phyloP scores from a whole-genome alignment of 176 grass and related monocot species.

The Avena eriantha region DNA sequence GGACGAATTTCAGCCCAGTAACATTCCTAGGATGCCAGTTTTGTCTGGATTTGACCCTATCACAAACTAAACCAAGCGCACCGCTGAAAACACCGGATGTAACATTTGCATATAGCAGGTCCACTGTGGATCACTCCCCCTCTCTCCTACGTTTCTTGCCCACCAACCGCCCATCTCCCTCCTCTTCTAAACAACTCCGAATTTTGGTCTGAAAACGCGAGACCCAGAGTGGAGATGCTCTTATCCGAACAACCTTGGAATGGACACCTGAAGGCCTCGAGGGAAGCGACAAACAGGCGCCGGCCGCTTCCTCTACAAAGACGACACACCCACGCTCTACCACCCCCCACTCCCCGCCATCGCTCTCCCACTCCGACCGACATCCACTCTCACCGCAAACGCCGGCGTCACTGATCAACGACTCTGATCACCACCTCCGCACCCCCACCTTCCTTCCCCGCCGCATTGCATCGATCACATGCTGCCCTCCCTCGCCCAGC shows the following conservation, averaged over 20 bases:
- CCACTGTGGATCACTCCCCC: too few species aligned
- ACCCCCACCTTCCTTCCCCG: background rate
- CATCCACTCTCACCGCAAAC: background rate
- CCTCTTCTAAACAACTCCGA: too few species aligned
- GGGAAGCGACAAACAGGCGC: constrained; percentile 21
- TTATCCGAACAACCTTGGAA: background rate
- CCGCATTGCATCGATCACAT: constrained; percentile 16
- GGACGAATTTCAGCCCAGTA: too few species aligned
- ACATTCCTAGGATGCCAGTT: too few species aligned
- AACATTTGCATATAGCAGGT: too few species aligned
- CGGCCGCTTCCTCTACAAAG: constrained; percentile 28
- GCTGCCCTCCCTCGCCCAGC: constrained; percentile 19
- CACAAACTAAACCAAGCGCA: too few species aligned
- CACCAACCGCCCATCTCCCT: too few species aligned
- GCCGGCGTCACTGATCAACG: background rate
- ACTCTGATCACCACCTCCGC: background rate
- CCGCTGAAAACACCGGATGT: too few species aligned
- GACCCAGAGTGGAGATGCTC: too few species aligned
- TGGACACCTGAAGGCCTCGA: background rate
- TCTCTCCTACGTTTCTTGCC: too few species aligned
- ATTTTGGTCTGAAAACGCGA: too few species aligned
- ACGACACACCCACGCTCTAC: background rate
- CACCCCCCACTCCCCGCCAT: background rate
- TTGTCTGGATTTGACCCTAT: too few species aligned
- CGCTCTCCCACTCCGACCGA: background rate